Evolutionary conservation across 2,329 filamentous ascomycete genomes (phyloP).

Genomic region (Decorospora gaudefroyi): DNA sequence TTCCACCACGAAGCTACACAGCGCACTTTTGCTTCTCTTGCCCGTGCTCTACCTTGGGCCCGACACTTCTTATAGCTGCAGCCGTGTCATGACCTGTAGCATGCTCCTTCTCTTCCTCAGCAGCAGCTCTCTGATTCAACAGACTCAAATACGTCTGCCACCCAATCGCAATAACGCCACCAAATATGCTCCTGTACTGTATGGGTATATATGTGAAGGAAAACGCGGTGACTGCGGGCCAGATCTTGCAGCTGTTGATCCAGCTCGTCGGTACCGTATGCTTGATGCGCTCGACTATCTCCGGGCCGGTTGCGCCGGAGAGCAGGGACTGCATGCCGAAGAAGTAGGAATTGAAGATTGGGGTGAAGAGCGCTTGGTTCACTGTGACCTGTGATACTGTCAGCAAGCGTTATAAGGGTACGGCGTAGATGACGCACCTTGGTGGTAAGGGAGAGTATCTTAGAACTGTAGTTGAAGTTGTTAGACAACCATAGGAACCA

Average conservation of each 20-base stretch:
- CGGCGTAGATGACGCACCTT: conserved; percentile 55
- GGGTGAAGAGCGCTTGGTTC: conserved; percentile 81
- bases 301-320: conserved; percentile 64
- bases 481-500: conserved; percentile 83
- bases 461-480: conserved; percentile 82
- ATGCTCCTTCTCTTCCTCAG: conserved; percentile 51
- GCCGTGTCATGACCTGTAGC: conserved; percentile 8
- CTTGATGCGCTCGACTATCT: conserved; percentile 71
- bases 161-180: conserved; percentile 74
- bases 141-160: conserved; percentile 92
- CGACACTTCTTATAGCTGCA: conserved; percentile 1
- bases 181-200: conserved; percentile 79
- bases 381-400: conserved; percentile 61
- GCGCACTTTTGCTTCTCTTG: conserved; percentile 23
- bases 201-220: conserved; percentile 82
- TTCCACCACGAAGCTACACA: conserved; percentile 6
- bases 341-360: conserved; percentile 60
- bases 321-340: conserved; percentile 57
- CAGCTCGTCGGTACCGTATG: conserved; percentile 77
- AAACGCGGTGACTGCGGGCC: conserved; percentile 85
- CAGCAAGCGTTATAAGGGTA: background rate
- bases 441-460: conserved; percentile 68
- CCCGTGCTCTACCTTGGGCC: conserved; percentile 7
- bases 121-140: conserved; percentile 74
- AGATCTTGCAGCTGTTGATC: conserved; percentile 80